phyloP scores from a whole-genome alignment of 352 stramenopile species.

The Elongisporangium prolatum region DNA sequence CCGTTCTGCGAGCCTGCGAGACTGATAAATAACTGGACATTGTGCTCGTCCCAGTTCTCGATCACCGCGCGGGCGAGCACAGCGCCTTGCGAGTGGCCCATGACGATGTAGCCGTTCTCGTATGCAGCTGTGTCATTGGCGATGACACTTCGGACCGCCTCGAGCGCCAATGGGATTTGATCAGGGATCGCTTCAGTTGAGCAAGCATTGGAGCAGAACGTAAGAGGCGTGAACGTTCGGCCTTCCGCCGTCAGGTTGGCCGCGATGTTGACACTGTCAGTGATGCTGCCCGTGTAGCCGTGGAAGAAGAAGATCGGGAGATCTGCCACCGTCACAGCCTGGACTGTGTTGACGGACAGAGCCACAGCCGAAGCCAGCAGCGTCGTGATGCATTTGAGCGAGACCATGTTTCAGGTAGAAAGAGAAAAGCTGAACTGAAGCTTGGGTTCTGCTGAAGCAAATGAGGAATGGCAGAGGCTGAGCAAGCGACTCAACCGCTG shows the following conservation, averaged over 20 bases:
- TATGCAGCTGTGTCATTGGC: slow-evolving; percentile 6
- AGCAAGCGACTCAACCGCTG: no score
- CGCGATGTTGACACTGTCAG: slow-evolving; percentile 2
- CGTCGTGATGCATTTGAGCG: no score
- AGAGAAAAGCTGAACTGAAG: no score
- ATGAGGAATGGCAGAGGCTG: no score
- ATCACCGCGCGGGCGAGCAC: slow-evolving; percentile 18
- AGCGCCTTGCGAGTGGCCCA: slow-evolving; percentile 25
- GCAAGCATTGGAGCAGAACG: slow-evolving; percentile 17
- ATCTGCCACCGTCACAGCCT: not conserved
- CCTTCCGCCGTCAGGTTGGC: slow-evolving; percentile 17
- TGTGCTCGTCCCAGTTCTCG: slow-evolving; percentile 28
- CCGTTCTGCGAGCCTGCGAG: slow-evolving; percentile 23
- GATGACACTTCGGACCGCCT: slow-evolving; percentile 8
- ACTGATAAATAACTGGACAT: slow-evolving; percentile 16
- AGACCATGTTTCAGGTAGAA: no score
- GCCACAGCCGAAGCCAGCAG: no score
- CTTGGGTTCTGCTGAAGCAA: no score
- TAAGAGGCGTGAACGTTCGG: slow-evolving; percentile 16
- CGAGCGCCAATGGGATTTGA: slow-evolving; percentile 22
- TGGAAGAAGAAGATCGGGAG: slow-evolving; percentile 33
- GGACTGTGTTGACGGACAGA: no score
- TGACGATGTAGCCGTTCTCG: slow-evolving; percentile 24
- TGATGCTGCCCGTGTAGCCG: slow-evolving; percentile 8
- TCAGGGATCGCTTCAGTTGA: slow-evolving; percentile 9